Percentiles rank a stretch among this genome's conserved stretches.
These are phyloP conservation scores for Ganoderma multipileum DNA, from an alignment of 1,284 basidiomycete species.

Conservation along the genomic window DNA sequence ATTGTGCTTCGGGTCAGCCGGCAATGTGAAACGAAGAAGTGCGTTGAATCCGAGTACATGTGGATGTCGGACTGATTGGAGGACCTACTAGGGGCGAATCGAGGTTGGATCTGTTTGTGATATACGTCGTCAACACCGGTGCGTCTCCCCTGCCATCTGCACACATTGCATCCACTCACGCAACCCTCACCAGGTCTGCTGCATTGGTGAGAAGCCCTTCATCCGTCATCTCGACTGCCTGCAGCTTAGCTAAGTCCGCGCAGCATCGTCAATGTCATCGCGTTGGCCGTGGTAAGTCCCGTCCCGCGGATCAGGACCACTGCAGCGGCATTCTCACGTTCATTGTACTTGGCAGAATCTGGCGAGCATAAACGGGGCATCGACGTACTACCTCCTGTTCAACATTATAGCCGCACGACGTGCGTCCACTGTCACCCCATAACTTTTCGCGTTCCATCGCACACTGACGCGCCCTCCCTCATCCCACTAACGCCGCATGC, in stretches of 20 bases:
- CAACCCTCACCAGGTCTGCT: neutral
- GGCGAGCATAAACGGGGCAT: neutral
- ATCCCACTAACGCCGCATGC: neutral
- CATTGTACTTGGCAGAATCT: neutral
- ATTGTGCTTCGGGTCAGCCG: neutral
- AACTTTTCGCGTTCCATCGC: neutral
- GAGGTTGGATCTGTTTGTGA: neutral
- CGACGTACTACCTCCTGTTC: slow-evolving; percentile 1
- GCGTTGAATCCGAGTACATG: neutral
- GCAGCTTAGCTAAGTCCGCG: neutral
- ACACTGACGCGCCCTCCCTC: neutral
- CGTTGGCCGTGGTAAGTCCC: neutral
- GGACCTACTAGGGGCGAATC: neutral
- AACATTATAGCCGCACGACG: slow-evolving; percentile 2
- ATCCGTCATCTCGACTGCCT: too few relatives aligned
- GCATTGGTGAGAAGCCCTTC: neutral
- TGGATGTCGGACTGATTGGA: neutral
- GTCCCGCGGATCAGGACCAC: neutral
- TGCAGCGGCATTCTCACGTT: neutral
- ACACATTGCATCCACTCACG: neutral
- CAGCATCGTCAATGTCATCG: neutral
- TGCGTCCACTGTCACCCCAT: neutral
- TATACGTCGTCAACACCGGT: slow-evolving; percentile 8
- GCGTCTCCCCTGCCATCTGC: neutral
- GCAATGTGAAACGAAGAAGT: neutral